These are phyloP conservation scores for Myxozyma monticola DNA, from an alignment of 805 yeast species.

Conservation along the genomic window DNA sequence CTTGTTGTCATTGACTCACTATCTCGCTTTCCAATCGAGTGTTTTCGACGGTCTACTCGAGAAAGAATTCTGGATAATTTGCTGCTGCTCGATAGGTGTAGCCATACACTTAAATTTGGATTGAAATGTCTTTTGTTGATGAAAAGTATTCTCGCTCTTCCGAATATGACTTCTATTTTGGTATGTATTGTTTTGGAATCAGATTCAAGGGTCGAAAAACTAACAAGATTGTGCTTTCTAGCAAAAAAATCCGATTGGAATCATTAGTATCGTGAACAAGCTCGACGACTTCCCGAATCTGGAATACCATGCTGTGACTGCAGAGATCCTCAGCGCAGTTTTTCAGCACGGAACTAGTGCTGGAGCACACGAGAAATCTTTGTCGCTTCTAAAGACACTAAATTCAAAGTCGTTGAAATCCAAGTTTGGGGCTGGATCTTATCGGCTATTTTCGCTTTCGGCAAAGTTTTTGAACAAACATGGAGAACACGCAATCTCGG, in stretches of 20 bases:
- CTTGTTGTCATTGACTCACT: constrained; percentile 3
- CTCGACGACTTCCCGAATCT: not conserved
- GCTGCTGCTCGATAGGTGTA: constrained; percentile 6
- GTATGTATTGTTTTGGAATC: no score
- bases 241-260: constrained; percentile 9
- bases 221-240: constrained; percentile 44
- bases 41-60: constrained; percentile 7
- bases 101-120: not conserved
- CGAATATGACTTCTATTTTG: constrained; percentile 19
- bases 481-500: not conserved
- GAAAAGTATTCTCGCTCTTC: constrained; percentile 5
- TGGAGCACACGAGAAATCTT: not conserved
- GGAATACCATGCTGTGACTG: not conserved
- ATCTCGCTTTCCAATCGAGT: constrained; percentile 8
- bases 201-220: constrained; percentile 46
- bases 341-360: constrained; percentile 8
- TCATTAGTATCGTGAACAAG: constrained; percentile 1
- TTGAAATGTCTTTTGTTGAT: constrained; percentile 4
- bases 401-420: constrained; percentile 3
- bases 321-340: constrained; percentile 5
- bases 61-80: constrained; percentile 15
- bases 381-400: not conserved
- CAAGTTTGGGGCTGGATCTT: not conserved
- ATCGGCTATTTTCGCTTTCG: not conserved
- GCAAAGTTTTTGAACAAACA: not conserved